A percentile compares a stretch with the other conserved stretches of the same genome.
These are phyloP conservation scores for Platanthera guangdongensis DNA, from an alignment of 106 monocot genomes.

Conservation along the genomic window DNA sequence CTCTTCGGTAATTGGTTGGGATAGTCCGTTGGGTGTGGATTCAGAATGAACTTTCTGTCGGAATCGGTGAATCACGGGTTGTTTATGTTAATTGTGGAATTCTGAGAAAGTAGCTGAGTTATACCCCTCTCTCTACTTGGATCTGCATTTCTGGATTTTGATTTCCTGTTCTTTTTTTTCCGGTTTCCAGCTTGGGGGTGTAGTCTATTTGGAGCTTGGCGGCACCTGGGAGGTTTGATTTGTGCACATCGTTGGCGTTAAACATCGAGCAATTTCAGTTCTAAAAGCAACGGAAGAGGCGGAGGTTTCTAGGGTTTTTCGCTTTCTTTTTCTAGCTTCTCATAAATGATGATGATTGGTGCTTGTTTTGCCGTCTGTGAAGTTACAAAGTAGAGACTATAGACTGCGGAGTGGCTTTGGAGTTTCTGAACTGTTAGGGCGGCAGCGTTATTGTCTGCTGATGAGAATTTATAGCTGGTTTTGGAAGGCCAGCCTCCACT, in stretches of 20 bases:
- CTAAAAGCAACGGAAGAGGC: constrained; percentile 1
- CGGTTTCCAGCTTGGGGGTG: background rate
- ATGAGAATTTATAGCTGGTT: constrained; percentile 1
- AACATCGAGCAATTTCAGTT: background rate
- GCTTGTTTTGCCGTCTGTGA: constrained; percentile 1
- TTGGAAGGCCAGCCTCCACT: background rate
- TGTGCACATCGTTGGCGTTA: background rate
- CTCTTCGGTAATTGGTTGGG: background rate
- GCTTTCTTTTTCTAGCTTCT: background rate
- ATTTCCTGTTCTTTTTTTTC: background rate
- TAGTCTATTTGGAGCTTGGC: background rate
- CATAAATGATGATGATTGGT: constrained; percentile 7
- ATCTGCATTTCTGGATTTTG: constrained; percentile 3
- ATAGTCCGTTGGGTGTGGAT: background rate
- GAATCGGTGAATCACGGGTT: background rate
- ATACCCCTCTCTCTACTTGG: background rate
- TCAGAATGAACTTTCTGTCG: background rate
- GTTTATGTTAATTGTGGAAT: background rate
- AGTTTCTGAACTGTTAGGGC: background rate
- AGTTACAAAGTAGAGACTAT: background rate
- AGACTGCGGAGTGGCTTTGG: background rate
- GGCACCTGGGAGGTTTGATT: background rate
- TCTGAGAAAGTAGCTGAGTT: background rate
- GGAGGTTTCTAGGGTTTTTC: background rate
- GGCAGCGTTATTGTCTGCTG: background rate